Evolutionary conservation across 164 flowering plant genomes (phyloP), one percentile per base, ranked within the genome.

Genomic region (Magnolia kwangsiensis): DNA sequence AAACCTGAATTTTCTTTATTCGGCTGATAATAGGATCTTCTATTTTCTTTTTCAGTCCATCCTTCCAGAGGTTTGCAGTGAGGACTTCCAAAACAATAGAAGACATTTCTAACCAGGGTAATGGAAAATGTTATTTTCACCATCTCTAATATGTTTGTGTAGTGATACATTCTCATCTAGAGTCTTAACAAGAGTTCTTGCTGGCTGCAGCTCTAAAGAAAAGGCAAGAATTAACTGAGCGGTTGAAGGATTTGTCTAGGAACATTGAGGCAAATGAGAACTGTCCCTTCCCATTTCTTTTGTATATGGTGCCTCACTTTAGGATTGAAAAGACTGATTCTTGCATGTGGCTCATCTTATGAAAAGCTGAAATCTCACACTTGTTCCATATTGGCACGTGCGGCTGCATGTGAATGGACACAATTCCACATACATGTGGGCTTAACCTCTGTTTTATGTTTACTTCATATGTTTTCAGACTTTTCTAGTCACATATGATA

Each of bases 31-130:
- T 45, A 19, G 63, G 9, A 8, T 51, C 16, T 29, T 20, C 21
- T 49, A 13, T 16, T 5, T 8, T 1, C 24, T 58, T 75, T 75
- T 61, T 8, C 88, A 94, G 97, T 73, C 93, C 82, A 49, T 67
- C 89, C 2, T 94, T 94, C 78, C 98, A 92, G 81, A 89, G 97
- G 74, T 94, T 94, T 89, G 98, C 98, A 21, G 98, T 94, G 78
- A 92, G 91, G 81, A 94, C 97, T 69, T 88, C 94, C 31, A 88
- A 76, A 84, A 86, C 69, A 77, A 77, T 91, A 1, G 91, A 92
- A 70, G 88, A 90, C 31, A 9, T 87, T 1, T 82, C 91, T 21
- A 75, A 2, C 5, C 61, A 78, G 45, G 94, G 97, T 94, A 37
- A 23, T 72, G 72, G 0, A 16, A 6, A 7, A 1, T 2, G 1